Evolutionary conservation across 1,139 yeast genomes (phyloP).

Genomic region (Casaregolazyma lundiana): DNA sequence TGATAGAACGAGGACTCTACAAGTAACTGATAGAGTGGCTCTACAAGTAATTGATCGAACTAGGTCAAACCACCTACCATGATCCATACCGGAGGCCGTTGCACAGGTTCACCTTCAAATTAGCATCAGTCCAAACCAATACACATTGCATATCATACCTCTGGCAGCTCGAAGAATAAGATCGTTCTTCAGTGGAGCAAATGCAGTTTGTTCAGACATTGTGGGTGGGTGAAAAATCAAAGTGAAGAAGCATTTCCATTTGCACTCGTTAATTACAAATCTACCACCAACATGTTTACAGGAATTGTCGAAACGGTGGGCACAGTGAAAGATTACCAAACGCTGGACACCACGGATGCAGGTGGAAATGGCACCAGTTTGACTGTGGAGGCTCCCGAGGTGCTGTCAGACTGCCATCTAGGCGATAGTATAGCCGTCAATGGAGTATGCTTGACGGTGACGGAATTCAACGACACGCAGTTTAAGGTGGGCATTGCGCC

Average conservation of each 20-base stretch:
- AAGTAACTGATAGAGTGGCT: too few relatives aligned
- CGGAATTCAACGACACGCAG: conserved; percentile 53
- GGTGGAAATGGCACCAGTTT: conserved; percentile 82
- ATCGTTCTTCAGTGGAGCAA: conserved; percentile 65
- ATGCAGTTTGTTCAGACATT: conserved; percentile 8
- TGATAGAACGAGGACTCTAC: too few relatives aligned
- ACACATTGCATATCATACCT: conserved; percentile 30
- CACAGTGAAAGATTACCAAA: conserved; percentile 45
- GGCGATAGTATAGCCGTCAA: conserved; percentile 92
- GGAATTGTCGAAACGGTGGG: conserved; percentile 91
- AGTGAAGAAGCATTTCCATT: too few relatives aligned
- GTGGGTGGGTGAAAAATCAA: too few relatives aligned
- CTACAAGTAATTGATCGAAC: too few relatives aligned
- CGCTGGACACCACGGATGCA: conserved; percentile 48
- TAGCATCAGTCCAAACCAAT: conserved; percentile 11
- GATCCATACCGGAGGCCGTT: conserved; percentile 97
- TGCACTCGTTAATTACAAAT: not conserved
- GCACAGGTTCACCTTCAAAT: conserved; percentile 62
- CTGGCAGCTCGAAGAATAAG: conserved; percentile 84
- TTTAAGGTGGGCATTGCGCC: conserved; percentile 93
- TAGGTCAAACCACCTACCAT: conserved; percentile 50
- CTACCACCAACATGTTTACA: conserved; percentile 66
- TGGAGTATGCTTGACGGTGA: conserved; percentile 92
- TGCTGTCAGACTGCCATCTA: conserved; percentile 74
- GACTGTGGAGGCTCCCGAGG: conserved; percentile 57